Base-by-base conservation (phyloP, 805 yeast genomes). In the Metschnikowia picachoensis region DNA sequence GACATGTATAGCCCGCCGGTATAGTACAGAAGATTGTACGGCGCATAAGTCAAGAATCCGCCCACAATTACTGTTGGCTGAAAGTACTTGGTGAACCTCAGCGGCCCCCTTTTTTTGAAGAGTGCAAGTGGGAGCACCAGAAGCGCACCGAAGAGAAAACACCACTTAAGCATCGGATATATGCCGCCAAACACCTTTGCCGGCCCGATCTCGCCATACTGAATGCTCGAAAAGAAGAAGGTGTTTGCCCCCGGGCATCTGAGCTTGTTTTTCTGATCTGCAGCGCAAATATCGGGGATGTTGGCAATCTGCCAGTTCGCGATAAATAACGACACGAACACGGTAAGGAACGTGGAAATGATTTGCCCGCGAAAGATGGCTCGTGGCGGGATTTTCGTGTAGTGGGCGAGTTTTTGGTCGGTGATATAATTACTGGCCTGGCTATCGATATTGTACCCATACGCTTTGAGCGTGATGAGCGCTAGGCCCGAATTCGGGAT, bases 1-100 rank as follows among this genome's bases (percentile, higher is more conserved):
- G 87, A 85, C 35, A 78, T 47, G 56, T 73, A 73, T 56, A 86
- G 75, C 44, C 87, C 82, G 10, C 83, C 82, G 0, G 90, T 87
- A 31, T 64, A 66, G 53, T 68, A 70, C 62, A 69, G 66, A 45
- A 79, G 55, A 56, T 77, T 77, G 54, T 73, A 78, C n/a, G 83
- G 83, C 43, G 70, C 82, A 52, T 67, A 68, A 10, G 68, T 44
- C 39, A 74, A 49, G 56, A 78, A 70, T 20, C 84, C 84, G 37
- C 76, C 77, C 13, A 79, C 60, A 35, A 78, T 66, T 29, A 78
- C 61, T 3, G 80, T 71, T 60, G 87, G 83, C 49, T 82, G 83
- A 54, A 82, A 66, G 52, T 46, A 74, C n/a, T 48, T 56, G 5
- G 68, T 61, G 17, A 61, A 39, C 33, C 39, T 58, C 16, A 43